Evolutionary conservation across 352 stramenopile genomes (phyloP), one percentile per base, ranked within the genome.

Genomic region (Thalassiosira gravida): DNA sequence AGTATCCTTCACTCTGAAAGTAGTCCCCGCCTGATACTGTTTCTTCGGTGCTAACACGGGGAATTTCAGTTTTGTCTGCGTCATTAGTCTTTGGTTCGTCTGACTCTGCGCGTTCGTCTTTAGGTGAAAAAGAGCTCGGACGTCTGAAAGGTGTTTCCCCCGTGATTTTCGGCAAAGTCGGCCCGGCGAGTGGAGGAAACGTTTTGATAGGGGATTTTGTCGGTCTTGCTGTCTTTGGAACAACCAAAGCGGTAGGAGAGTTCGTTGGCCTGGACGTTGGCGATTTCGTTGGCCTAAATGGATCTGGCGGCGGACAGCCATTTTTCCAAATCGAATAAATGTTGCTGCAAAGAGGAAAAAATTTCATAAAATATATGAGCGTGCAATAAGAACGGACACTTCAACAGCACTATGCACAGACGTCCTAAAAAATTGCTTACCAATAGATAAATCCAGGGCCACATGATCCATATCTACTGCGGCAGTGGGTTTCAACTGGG

Each of bases 371-470:
- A n/a, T n/a, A n/a, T n/a, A n/a, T n/a, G n/a, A n/a, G n/a, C n/a
- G n/a, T n/a, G n/a, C n/a, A n/a, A n/a, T n/a, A n/a, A n/a, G n/a
- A n/a, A n/a, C n/a, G n/a, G n/a, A n/a, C n/a, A n/a, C n/a, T n/a
- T n/a, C n/a, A n/a, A n/a, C n/a, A n/a, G n/a, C n/a, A n/a, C n/a
- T n/a, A n/a, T n/a, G n/a, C n/a, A n/a, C n/a, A n/a, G n/a, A n/a
- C n/a, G n/a, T n/a, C n/a, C n/a, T n/a, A 50, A 22, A 8, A 44
- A 58, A 37, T 58, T 35, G 24, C 53, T 27, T 78, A 73, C 42
- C 75, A 82, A 37, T 82, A 86, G 24, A 82, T 82, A 20, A 86
- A 86, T 14, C 78, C 78, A 50, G 78, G 78, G 0, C 78, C 78
- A 63, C 78, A 86, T 14, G 62, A 69, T 18, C 78, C 78, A 70